Conservation (phyloP, 306 rosid genomes). For the Casuarina glauca region DNA sequence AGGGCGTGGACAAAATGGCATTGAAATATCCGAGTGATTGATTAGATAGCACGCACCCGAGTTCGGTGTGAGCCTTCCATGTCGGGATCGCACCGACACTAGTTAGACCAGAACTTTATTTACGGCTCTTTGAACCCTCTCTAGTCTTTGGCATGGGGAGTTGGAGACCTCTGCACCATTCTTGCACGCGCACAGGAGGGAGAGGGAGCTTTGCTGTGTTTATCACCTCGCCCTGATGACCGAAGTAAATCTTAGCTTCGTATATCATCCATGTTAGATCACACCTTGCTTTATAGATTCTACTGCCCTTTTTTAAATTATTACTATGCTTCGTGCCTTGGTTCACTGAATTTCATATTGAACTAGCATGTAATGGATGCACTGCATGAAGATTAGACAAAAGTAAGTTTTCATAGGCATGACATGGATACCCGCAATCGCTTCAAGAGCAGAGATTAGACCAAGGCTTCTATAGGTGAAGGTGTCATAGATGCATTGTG, state of each 20-base stretch:
- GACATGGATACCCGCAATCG: no score
- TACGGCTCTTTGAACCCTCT: slow-evolving; percentile 1
- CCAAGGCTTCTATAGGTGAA: no score
- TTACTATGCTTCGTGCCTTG: no score
- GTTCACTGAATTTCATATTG: no score
- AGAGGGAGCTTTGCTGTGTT: not conserved
- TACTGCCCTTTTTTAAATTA: not conserved
- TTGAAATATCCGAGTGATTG: not conserved
- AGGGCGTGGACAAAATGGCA: not conserved
- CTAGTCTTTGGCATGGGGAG: slow-evolving; percentile 20
- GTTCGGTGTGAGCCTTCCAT: slow-evolving; percentile 30
- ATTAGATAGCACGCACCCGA: not conserved
- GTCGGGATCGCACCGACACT: slow-evolving; percentile 42
- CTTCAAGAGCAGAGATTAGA: no score
- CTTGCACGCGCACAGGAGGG: not conserved
- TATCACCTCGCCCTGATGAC: no score
- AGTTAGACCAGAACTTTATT: slow-evolving; percentile 15
- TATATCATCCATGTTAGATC: no score
- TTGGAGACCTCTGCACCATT: slow-evolving; percentile 8
- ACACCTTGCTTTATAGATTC: not conserved
- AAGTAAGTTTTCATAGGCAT: no score
- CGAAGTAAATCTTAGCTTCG: no score
- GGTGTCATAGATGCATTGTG: no score
- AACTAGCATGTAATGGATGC: no score
- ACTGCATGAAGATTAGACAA: no score